These are phyloP conservation scores for Syzygium jambos DNA, from an alignment of 345 rosid species.

Conservation along the genomic window DNA sequence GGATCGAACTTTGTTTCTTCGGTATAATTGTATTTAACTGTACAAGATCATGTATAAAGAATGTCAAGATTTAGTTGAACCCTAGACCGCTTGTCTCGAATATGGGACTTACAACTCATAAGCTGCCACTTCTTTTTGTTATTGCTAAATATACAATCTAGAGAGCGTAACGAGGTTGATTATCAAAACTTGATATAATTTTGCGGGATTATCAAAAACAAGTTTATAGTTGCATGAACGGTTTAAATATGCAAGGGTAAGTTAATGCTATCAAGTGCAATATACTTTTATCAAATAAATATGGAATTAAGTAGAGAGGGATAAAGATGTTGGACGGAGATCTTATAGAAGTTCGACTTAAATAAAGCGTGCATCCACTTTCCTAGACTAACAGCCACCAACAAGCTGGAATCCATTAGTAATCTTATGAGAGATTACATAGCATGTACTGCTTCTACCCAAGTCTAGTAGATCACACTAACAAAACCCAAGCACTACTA, in stretches of 20 bases:
- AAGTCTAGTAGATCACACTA: neutral
- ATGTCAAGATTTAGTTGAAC: neutral
- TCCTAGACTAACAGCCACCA: neutral
- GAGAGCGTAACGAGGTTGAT: neutral
- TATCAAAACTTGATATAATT: neutral
- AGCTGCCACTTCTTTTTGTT: neutral
- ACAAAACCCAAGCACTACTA: neutral
- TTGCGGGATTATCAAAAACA: neutral
- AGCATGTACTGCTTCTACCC: neutral
- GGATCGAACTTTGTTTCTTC: neutral
- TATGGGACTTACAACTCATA: neutral
- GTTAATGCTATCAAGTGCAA: neutral
- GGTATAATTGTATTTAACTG: neutral
- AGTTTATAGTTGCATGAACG: neutral
- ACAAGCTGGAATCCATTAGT: too few relatives aligned
- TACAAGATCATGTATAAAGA: neutral
- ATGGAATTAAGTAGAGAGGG: neutral
- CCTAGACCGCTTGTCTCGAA: neutral
- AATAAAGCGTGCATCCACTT: neutral
- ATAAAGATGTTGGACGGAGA: neutral
- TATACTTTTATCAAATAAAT: neutral
- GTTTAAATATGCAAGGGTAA: neutral
- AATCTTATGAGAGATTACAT: neutral
- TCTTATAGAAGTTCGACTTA: too few relatives aligned
- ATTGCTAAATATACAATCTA: neutral